A percentile compares a stretch with the other conserved stretches of the same genome.
Evolutionary conservation across 352 stramenopile genomes (phyloP).

Genomic region (Blastocystis sp.): DNA sequence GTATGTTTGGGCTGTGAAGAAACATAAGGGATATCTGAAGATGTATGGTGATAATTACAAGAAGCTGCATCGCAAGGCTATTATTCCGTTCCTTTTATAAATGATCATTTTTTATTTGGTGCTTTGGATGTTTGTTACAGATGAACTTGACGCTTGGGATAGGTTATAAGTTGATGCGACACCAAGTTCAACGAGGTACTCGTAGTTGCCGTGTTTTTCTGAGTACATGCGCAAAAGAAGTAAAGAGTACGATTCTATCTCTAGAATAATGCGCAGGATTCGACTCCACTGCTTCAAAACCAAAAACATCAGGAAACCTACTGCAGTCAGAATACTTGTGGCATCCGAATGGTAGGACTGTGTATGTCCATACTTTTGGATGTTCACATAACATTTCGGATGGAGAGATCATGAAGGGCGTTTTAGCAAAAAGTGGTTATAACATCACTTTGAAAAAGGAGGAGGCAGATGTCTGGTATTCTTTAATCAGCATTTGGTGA

Average conservation of each 20-base stretch:
- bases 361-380: slow-evolving; percentile 76
- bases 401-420: slow-evolving; percentile 83
- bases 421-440: slow-evolving; percentile 80
- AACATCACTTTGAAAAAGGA: slow-evolving; percentile 72
- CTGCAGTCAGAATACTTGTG: neutral
- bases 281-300: neutral
- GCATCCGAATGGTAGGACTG: neutral
- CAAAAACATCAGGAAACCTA: neutral
- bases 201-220: too few relatives aligned
- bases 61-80: slow-evolving; percentile 75
- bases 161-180: neutral
- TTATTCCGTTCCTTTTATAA: slow-evolving; percentile 77
- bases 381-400: slow-evolving; percentile 85
- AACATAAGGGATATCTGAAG: slow-evolving; percentile 78
- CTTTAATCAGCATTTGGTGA: neutral
- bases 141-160: neutral
- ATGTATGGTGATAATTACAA: slow-evolving; percentile 77
- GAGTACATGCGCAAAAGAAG: too few relatives aligned
- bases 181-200: too few relatives aligned
- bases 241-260: neutral
- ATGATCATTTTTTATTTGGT: slow-evolving; percentile 19
- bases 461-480: slow-evolving; percentile 72
- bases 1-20: slow-evolving; percentile 79
- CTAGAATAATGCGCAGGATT: neutral
- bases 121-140: neutral